These are phyloP conservation scores for Dictyostelium intermedium DNA, from an alignment of 78 protist genomes.

Conservation along the genomic window DNA sequence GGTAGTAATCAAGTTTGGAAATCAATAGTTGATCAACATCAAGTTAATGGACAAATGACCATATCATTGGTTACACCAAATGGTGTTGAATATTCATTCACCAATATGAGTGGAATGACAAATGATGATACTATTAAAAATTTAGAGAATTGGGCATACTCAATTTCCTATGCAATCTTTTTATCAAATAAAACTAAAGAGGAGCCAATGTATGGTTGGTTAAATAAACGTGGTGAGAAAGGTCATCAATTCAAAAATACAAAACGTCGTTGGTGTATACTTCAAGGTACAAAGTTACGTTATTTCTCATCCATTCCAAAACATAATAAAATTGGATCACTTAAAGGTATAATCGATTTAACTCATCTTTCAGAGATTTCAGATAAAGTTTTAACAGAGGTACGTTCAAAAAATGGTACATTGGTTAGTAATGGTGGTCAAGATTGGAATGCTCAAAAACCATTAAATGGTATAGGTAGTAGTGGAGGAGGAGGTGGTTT, in stretches of 20 bases:
- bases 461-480: not conserved
- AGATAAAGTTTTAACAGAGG: conserved; percentile 38
- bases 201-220: conserved; percentile 67
- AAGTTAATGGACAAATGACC: not conserved
- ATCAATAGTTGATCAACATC: not conserved
- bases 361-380: conserved; percentile 52
- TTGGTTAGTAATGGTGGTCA: not conserved
- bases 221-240: conserved; percentile 68
- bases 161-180: conserved; percentile 56
- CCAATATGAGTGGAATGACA: not conserved
- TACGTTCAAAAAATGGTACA: conserved; percentile 4
- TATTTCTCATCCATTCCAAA: conserved; percentile 39
- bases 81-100: conserved; percentile 69
- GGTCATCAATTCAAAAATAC: conserved; percentile 74
- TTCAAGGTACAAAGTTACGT: conserved; percentile 54
- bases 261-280: conserved; percentile 49
- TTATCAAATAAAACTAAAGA: conserved; percentile 61
- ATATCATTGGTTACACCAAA: conserved; percentile 59
- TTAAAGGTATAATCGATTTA: conserved; percentile 62
- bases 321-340: conserved; percentile 31
- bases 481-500: not conserved
- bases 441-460: not conserved
- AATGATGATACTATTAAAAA: conserved; percentile 20
- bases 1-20: conserved; percentile 27
- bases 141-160: conserved; percentile 69